Evolutionary conservation across 83 land plant species (phyloP).

Genomic region (Picea abies): DNA sequence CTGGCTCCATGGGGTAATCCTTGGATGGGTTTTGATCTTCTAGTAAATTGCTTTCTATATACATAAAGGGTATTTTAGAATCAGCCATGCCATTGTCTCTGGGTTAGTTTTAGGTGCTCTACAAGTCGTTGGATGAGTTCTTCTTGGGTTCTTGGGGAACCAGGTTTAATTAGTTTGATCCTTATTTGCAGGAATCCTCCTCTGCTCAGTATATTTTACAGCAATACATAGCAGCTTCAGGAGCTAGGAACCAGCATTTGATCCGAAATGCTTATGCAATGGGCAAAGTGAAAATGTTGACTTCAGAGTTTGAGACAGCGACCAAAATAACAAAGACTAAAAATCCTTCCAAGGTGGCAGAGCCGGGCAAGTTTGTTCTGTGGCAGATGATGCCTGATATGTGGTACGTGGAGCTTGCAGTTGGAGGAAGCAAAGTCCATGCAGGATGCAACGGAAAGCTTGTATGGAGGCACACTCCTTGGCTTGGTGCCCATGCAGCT

Average conservation of each 20-base stretch:
- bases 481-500: constrained; percentile 80
- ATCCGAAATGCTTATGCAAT: constrained; percentile 56
- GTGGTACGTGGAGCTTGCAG: constrained; percentile 74
- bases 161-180: not conserved
- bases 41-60: not conserved
- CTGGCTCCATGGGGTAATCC: not conserved
- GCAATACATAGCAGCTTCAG: constrained; percentile 61
- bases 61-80: not conserved
- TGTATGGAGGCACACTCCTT: constrained; percentile 75
- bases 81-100: too few relatives aligned
- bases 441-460: constrained; percentile 69
- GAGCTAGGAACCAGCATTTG: constrained; percentile 47
- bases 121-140: not conserved
- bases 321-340: constrained; percentile 35
- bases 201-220: constrained; percentile 72
- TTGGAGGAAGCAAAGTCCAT: constrained; percentile 64
- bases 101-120: not conserved
- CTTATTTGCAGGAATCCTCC: constrained; percentile 57
- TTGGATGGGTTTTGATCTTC: not conserved
- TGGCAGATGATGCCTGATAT: constrained; percentile 79
- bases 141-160: not conserved
- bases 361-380: constrained; percentile 65
- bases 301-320: constrained; percentile 55
- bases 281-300: constrained; percentile 60
- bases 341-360: constrained; percentile 36